Evolutionary conservation across 371 early-diverging fungal genomes (phyloP).

Genomic region (Lichtheimia hyalospora): DNA sequence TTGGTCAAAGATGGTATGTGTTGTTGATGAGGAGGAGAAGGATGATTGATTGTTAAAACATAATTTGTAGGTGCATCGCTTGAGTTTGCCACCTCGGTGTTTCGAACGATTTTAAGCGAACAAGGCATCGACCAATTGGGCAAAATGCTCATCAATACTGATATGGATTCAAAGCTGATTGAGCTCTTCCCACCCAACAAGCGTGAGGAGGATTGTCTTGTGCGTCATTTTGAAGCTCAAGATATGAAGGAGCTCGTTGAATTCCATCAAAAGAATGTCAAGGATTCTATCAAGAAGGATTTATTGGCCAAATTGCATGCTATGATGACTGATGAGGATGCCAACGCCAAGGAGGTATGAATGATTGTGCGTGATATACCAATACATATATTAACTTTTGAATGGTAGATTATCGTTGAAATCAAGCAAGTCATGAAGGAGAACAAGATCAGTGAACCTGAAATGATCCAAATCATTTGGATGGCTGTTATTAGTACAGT

Average conservation of each 20-base stretch:
- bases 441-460: conserved; percentile 75
- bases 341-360: conserved; percentile 52
- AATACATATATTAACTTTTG: not conserved
- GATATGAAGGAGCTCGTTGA: conserved; percentile 86
- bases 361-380: not conserved
- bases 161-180: conserved; percentile 72
- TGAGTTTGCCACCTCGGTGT: conserved; percentile 78
- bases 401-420: conserved; percentile 55
- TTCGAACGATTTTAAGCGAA: conserved; percentile 79
- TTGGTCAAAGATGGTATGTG: conserved; percentile 85
- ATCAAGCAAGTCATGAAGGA: conserved; percentile 71
- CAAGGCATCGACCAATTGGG: conserved; percentile 78
- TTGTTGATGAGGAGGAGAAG: not conserved
- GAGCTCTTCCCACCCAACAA: conserved; percentile 94
- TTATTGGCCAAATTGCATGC: conserved; percentile 59
- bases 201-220: conserved; percentile 84
- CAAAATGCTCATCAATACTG: conserved; percentile 64
- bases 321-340: conserved; percentile 46
- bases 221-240: conserved; percentile 89
- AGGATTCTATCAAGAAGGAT: conserved; percentile 66
- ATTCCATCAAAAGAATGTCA: conserved; percentile 75
- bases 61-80: conserved; percentile 58
- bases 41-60: too few species aligned
- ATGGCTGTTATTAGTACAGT: conserved; percentile 73
- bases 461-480: conserved; percentile 81